Base-by-base conservation (phyloP, 2,329 filamentous ascomycete species). In the Bertia moriformis region DNA sequence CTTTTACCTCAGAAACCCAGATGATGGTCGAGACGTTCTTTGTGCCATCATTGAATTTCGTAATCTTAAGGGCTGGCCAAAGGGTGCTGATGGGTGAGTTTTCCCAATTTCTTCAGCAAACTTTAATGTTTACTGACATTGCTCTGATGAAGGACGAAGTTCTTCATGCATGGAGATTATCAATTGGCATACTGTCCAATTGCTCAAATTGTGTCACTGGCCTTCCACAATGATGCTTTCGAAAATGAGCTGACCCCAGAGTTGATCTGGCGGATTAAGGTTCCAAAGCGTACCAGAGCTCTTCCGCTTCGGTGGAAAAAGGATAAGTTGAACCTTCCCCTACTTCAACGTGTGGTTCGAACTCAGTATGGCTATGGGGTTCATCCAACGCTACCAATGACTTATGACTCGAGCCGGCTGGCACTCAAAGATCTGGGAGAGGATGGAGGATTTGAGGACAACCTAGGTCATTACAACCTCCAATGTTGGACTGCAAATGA, bases 381-480 rank as follows among this genome's bases (percentile, higher is more conserved):
- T 37, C 14, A 53, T 44, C 10, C 12, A 35, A 46, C 40, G 15
- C 46, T 51, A 27, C 38, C 41, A 32, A 54, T 54, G 39, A 51
- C 41, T 12, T 54, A 54, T 48, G 27, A 50, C 27, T 51, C 43
- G 41, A 49, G 46, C 46, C 42, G 41, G 39, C 39, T 41, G 36
- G 48, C 42, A 12, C 47, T 53, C n/a, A 18, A 42, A 40, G 46
- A 52, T 38, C 42, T 53, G 19, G 47, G 45, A 37, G 35, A 41
- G 40, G 48, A 51, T 46, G 39, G 48, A 39, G 38, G 38, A 39
- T 53, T 53, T 32, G 37, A 52, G 42, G 39, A 53, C 37, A 39
- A 51, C 44, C 48, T 54, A 42, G 39, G 45, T 14, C 38, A 53
- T 48, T 53, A 53, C 30, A 52, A 53, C 41, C 53, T 41, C 37